Conservation (phyloP, 768 basidiomycete genomes). For the Gymnopilus junonius region DNA sequence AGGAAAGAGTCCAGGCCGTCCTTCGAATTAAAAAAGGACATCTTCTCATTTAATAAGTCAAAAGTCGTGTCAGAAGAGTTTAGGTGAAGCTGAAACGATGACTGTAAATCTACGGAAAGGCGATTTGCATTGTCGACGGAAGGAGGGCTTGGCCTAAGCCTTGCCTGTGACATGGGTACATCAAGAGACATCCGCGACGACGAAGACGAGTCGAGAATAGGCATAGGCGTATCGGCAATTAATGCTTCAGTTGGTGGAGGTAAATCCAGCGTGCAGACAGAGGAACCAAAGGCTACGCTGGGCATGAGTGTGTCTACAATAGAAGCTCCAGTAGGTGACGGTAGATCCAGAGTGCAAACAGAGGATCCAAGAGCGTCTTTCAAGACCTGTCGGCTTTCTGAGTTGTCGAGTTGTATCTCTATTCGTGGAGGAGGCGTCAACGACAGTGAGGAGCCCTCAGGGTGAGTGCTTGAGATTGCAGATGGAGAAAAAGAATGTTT, state of each 20-base stretch:
- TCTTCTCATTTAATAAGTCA: conserved; percentile 55
- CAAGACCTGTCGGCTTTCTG: not conserved
- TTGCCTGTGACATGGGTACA: conserved; percentile 14
- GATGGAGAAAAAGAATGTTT: conserved; percentile 18
- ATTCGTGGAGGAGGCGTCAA: conserved; percentile 14
- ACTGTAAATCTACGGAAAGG: conserved; percentile 48
- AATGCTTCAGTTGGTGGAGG: conserved; percentile 23
- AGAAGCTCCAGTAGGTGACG: not conserved
- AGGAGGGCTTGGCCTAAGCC: conserved; percentile 30
- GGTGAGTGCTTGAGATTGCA: not conserved
- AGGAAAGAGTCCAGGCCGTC: conserved; percentile 38
- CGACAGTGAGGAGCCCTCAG: not conserved
- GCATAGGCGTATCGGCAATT: conserved; percentile 28
- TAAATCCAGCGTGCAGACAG: conserved; percentile 30
- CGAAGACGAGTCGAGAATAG: conserved; percentile 26
- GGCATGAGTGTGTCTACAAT: not conserved
- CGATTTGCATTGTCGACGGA: conserved; percentile 33
- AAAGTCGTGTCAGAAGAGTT: conserved; percentile 50
- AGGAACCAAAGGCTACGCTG: conserved; percentile 24
- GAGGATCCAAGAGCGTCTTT: not conserved
- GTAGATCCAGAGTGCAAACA: not conserved
- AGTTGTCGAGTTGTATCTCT: conserved; percentile 12
- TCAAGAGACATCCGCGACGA: conserved; percentile 22
- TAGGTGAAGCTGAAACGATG: conserved; percentile 52
- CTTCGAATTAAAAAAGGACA: conserved; percentile 46